Evolutionary conservation across 257 asterid species (phyloP).

Genomic region (Jaltomata sinuosa): DNA sequence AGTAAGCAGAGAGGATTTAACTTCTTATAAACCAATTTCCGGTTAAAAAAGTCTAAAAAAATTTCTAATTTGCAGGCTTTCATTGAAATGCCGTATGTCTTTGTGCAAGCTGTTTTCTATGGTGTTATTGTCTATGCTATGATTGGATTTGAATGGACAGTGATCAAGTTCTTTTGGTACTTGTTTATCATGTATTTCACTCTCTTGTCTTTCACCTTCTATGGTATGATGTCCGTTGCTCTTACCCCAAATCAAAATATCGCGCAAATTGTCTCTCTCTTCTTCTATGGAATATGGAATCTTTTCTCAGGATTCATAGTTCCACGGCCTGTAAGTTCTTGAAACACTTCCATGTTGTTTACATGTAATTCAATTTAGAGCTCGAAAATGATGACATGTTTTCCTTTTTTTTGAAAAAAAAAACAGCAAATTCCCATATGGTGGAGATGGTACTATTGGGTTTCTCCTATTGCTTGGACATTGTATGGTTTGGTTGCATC

Average conservation of each 20-base stretch:
- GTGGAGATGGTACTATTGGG: slow-evolving; percentile 61
- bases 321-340: neutral
- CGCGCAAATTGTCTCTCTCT: neutral
- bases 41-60: no score
- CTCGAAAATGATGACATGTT: no score
- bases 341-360: no score
- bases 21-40: no score
- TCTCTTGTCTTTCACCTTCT: neutral
- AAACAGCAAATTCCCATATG: slow-evolving; percentile 40
- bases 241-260: neutral
- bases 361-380: no score
- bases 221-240: neutral
- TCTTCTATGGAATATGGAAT: neutral
- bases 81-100: neutral
- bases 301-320: neutral
- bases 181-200: neutral
- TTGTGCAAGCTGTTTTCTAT: neutral
- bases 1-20: no score
- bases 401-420: no score
- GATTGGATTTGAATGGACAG: slow-evolving; percentile 2
- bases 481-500: slow-evolving; percentile 35
- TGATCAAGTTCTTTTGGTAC: neutral
- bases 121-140: neutral
- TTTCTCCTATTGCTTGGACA: slow-evolving; percentile 31
- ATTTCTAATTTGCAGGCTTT: neutral